A percentile compares a stretch with the other conserved stretches of the same genome.
These are phyloP conservation scores for Acmispon strigosus DNA, from an alignment of 306 rosid genomes.

Conservation along the genomic window DNA sequence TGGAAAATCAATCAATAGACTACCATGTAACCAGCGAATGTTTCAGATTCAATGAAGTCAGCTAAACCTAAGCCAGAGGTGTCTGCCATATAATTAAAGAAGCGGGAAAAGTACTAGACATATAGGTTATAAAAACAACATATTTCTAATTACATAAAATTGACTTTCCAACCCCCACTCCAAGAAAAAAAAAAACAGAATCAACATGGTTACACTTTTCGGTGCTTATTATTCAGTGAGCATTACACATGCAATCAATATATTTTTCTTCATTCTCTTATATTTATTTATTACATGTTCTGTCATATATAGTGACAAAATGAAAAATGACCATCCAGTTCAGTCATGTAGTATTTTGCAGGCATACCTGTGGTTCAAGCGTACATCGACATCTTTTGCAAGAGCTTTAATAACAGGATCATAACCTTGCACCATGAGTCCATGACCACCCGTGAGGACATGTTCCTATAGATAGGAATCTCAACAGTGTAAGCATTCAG, in stretches of 20 bases:
- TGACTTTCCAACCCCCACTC: not conserved
- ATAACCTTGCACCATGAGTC: conserved; percentile 80
- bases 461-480: conserved; percentile 44
- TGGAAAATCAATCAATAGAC: not conserved
- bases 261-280: not conserved
- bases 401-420: conserved; percentile 63
- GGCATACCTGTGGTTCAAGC: conserved; percentile 59
- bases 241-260: not conserved
- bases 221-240: not conserved
- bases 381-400: conserved; percentile 59
- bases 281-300: not conserved
- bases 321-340: not conserved
- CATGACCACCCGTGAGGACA: conserved; percentile 78
- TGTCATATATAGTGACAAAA: not conserved
- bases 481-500: conserved; percentile 23
- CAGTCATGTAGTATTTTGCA: not conserved
- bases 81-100: not conserved
- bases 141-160: not conserved
- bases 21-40: not conserved
- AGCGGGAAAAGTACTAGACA: not conserved
- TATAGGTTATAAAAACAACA: not conserved
- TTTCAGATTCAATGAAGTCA: conserved; percentile 10
- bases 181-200: not conserved
- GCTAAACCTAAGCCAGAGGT: not conserved
- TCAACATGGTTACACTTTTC: not conserved